phyloP scores from a whole-genome alignment of 2,329 filamentous ascomycete species.

The Neurospora sp. region DNA sequence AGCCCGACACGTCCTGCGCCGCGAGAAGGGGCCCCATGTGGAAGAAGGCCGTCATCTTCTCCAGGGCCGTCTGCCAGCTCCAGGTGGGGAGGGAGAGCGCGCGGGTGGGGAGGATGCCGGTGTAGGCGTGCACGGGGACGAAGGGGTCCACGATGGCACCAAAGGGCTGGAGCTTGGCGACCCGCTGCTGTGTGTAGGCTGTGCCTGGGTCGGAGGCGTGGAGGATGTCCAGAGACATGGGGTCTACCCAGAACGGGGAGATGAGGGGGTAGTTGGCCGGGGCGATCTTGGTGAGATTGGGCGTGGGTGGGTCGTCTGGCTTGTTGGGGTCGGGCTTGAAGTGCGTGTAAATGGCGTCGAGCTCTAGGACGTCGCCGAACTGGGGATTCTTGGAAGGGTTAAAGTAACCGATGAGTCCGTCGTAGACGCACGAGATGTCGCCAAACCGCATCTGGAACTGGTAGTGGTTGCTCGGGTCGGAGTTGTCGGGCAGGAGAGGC shows the following conservation, averaged over 20 bases:
- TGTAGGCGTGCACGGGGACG: constrained; percentile 24
- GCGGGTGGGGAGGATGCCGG: constrained; percentile 22
- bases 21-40: constrained; percentile 26
- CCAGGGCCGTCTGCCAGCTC: constrained; percentile 28
- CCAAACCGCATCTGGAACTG: constrained; percentile 28
- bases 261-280: background rate
- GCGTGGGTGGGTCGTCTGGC: background rate
- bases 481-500: background rate
- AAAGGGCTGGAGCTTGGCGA: constrained; percentile 11
- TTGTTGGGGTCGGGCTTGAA: constrained; percentile 7
- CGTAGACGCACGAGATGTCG: constrained; percentile 22
- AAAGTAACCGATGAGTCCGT: constrained; percentile 33
- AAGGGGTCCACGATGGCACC: constrained; percentile 28
- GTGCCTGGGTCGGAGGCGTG: background rate
- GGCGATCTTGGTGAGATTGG: background rate
- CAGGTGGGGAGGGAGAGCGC: constrained; percentile 24
- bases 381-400: constrained; percentile 13
- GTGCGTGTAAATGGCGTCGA: constrained; percentile 21
- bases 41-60: constrained; percentile 31
- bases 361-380: constrained; percentile 10
- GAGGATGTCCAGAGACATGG: background rate
- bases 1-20: constrained; percentile 14
- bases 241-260: background rate
- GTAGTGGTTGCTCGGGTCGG: constrained; percentile 15
- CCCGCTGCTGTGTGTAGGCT: constrained; percentile 5